These are phyloP conservation scores for Ceratocystis ficicola DNA, from an alignment of 2,329 filamentous ascomycete genomes.

Conservation along the genomic window DNA sequence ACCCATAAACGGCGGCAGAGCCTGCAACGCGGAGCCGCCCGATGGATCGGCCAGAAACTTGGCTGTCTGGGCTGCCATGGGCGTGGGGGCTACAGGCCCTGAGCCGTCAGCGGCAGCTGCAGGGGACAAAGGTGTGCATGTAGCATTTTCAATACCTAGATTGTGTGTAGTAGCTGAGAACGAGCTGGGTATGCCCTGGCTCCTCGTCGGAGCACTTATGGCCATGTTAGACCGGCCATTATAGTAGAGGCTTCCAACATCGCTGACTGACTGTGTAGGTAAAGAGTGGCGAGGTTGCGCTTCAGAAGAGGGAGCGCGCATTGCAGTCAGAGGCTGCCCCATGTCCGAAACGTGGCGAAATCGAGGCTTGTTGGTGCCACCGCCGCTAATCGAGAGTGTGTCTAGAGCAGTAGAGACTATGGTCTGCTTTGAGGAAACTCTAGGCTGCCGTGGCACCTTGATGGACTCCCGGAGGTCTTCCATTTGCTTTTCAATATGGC, in stretches of 20 bases:
- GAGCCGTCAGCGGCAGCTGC: background rate
- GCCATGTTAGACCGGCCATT: background rate
- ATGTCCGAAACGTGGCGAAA: slow-evolving; percentile 4
- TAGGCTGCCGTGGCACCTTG: background rate
- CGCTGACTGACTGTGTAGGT: background rate
- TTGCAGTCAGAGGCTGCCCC: background rate
- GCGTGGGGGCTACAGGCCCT: background rate
- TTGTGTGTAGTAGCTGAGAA: background rate
- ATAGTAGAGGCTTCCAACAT: background rate
- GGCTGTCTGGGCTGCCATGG: background rate
- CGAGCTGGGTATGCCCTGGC: background rate
- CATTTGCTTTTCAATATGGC: slow-evolving; percentile 4
- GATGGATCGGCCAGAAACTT: background rate
- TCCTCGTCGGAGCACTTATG: background rate
- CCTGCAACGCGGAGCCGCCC: background rate
- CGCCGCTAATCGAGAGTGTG: background rate
- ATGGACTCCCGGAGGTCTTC: background rate
- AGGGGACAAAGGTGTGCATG: background rate
- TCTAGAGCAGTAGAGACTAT: background rate
- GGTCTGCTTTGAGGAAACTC: background rate
- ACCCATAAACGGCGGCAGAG: background rate
- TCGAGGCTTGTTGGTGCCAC: background rate
- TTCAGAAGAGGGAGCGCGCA: background rate
- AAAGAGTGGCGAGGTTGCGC: background rate
- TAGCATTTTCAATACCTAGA: background rate